These are phyloP conservation scores for Magnolia officinalis DNA, from an alignment of 164 flowering plant genomes.

Conservation along the genomic window DNA sequence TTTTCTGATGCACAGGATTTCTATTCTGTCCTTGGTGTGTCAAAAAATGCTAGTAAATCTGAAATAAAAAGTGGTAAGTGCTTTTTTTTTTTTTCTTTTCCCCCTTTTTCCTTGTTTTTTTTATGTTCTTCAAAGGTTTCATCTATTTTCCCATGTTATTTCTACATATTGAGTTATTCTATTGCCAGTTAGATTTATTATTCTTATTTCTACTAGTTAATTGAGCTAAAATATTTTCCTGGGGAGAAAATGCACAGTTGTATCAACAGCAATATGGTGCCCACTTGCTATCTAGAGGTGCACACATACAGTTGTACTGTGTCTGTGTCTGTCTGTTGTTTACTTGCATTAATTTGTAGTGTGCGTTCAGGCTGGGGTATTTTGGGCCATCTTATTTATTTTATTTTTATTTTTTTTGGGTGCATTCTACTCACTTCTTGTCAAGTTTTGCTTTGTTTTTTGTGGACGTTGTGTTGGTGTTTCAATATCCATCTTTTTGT, in stretches of 20 bases:
- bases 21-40: constrained; percentile 84
- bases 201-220: neutral
- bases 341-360: no score
- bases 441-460: no score
- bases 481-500: no score
- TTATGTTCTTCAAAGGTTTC: neutral
- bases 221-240: neutral
- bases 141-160: neutral
- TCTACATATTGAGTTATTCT: neutral
- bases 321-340: no score
- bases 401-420: no score
- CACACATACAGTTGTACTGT: no score
- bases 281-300: neutral
- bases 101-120: neutral
- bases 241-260: neutral
- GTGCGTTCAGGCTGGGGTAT: no score
- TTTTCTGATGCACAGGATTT: constrained; percentile 47
- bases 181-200: neutral
- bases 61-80: constrained; percentile 88
- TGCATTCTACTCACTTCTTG: no score
- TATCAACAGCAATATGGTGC: neutral
- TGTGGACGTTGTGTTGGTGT: no score
- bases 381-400: no score
- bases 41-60: constrained; percentile 75
- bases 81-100: no score